Base-by-base conservation (phyloP, 495 filamentous ascomycete species). In the Evansstolkia leycettana region DNA sequence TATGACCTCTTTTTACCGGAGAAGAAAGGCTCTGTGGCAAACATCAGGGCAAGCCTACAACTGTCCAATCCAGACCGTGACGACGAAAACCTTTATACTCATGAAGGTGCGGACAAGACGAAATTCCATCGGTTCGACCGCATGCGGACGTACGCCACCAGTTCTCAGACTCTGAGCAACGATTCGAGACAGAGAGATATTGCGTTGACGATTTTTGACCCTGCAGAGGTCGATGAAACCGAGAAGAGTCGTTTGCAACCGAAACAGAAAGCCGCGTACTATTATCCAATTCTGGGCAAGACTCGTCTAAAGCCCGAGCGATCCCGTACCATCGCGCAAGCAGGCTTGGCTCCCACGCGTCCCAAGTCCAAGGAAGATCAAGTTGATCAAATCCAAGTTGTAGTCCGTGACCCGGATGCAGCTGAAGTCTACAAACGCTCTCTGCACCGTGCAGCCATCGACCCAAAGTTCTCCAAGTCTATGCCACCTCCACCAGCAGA, bases 241-340 rank as follows among this genome's bases (percentile, higher is more conserved):
- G 24, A 26, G 39, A 5, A 9, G 6, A 23, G 28, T 15, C 10
- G 29, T 13, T 11, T 17, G 24, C 15, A 36, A 3, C 31, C 36
- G 23, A 64, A 74, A 39, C 75, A 75, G 48, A 77, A 72, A 44
- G 90, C 72, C 13, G 88, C 84, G 7, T 95, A 84, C 58, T 95
- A 87, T 53, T 96, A 95, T 46, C 86, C 88, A 0, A 74, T 96
- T 42, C 58, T 83, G 36, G 81, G 84, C 58, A 78, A 72, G 48
- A 70, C 67, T 17, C 64, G 66, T 14, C 58, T 82, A 17, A 70
- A 76, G 57, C 70, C 74, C 4, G 67, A 70, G 45, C 57, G 77
- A 38, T 59, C 61, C 20, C 61, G 60, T 33, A 74, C 66, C 24
- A 60, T 70, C 13, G 67, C 63, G 5, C 58, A 64, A 31, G 58